Base-by-base conservation (phyloP, 371 early-diverging fungal genomes). In the Thermomucor indicae-seudaticae region DNA sequence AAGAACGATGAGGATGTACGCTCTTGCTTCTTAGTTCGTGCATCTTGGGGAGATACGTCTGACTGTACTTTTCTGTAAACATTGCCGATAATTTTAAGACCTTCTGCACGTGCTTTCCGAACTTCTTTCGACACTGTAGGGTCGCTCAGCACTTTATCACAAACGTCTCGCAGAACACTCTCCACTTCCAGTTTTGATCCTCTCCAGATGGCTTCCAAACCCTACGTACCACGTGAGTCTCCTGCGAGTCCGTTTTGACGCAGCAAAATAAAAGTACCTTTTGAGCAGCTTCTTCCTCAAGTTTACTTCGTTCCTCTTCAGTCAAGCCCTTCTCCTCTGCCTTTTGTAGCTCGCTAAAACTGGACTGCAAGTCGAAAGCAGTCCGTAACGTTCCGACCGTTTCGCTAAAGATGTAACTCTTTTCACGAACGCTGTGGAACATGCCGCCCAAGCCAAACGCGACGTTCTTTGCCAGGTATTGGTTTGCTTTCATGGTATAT, bases 181-280 rank as follows among this genome's bases (percentile, higher is more conserved):
- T 96, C 92, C 17, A 97, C 92, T 68, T 97, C 98, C 39, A 97
- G 69, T 61, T 93, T 93, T 32, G 89, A 88, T 16, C 93, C 95
- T 59, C 87, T 79, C 96, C 96, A 96, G 40, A 97, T 81, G 0
- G 94, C 92, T 57, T 93, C 84, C 55, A 96, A 62, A 24, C 92
- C 92, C 75, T 89, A 49, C 31, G 37, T 11, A 30, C 16, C 14
- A 19, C 44, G n/a, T 24, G 23, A 8, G 6, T 6, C n/a, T 31
- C 49, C 52, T 37, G 30, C 20, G 25, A 4, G 2, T 20, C 24
- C 23, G 8, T 42, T 67, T n/a, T n/a, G n/a, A n/a, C n/a, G n/a
- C n/a, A n/a, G n/a, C n/a, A n/a, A n/a, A n/a, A n/a, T n/a, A n/a
- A n/a, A n/a, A n/a, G n/a, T n/a, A 75, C 84, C 70, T 85, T 84